A percentile compares a stretch with the other conserved stretches of the same genome.
Evolutionary conservation across 306 rosid species (phyloP).

Genomic region (Cicer yamashitae): DNA sequence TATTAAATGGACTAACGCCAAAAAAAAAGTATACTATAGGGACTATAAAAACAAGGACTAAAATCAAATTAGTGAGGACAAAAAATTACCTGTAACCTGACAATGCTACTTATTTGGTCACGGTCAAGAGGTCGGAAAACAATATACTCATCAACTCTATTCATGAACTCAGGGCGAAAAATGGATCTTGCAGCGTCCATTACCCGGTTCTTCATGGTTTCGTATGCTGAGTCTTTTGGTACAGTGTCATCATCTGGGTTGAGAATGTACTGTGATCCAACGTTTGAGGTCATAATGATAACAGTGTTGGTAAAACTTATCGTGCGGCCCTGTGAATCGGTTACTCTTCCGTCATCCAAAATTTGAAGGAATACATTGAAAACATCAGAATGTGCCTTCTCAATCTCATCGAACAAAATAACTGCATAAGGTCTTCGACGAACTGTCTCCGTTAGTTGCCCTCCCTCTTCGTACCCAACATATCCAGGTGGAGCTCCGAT

Average conservation of each 20-base stretch:
- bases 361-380: constrained; percentile 96
- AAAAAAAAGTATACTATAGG: not conserved
- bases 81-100: constrained; percentile 78
- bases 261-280: constrained; percentile 94
- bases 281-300: constrained; percentile 97
- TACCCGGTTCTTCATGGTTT: constrained; percentile 83
- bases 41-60: not conserved
- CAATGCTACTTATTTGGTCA: constrained; percentile 79
- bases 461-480: constrained; percentile 98
- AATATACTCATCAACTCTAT: constrained; percentile 92
- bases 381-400: constrained; percentile 92
- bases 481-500: constrained; percentile 99
- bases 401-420: constrained; percentile 93
- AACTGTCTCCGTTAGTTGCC: constrained; percentile 89
- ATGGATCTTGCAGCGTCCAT: constrained; percentile 95
- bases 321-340: constrained; percentile 94
- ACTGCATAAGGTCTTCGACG: constrained; percentile 95
- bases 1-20: not conserved
- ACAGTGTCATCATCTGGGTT: constrained; percentile 65
- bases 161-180: constrained; percentile 97
- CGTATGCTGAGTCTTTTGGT: constrained; percentile 71
- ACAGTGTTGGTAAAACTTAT: constrained; percentile 92
- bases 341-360: constrained; percentile 93
- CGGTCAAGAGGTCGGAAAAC: constrained; percentile 96
- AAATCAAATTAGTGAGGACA: not conserved